Evolutionary conservation across 2,329 filamentous ascomycete genomes (phyloP).

Genomic region (Seiridium unicorne): DNA sequence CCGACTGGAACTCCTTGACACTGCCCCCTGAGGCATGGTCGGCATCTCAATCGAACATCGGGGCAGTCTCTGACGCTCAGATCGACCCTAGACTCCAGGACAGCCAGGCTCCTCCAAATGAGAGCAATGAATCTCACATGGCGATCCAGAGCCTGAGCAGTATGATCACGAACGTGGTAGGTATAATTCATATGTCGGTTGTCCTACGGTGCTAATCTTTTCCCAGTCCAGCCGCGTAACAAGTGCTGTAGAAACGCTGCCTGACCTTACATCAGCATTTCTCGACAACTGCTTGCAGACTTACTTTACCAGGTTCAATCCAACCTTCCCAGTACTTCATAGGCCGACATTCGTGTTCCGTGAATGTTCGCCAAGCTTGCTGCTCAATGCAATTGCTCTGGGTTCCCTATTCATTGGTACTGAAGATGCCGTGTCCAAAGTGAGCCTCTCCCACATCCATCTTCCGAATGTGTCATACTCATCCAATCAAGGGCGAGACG

Average conservation of each 20-base stretch:
- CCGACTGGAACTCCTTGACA: constrained; percentile 6
- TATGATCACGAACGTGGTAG: constrained; percentile 7
- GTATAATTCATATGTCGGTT: neutral
- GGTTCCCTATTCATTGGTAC: constrained; percentile 8
- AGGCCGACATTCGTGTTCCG: constrained; percentile 4
- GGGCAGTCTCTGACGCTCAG: neutral
- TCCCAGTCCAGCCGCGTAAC: constrained; percentile 2
- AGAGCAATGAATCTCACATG: neutral
- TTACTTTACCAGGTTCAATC: constrained; percentile 3
- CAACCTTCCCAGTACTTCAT: constrained; percentile 1
- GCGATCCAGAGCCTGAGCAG: constrained; percentile 5
- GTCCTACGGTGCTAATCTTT: too few relatives aligned
- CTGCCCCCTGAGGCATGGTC: constrained; percentile 1
- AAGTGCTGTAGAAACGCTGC: constrained; percentile 4
- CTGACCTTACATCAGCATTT: constrained; percentile 2
- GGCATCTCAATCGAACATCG: neutral
- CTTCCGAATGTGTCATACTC: neutral
- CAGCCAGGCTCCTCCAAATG: neutral
- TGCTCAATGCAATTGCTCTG: constrained; percentile 7
- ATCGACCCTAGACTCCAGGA: constrained; percentile 5
- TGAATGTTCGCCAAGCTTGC: constrained; percentile 3
- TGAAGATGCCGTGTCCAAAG: constrained; percentile 5
- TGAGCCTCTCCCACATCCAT: neutral
- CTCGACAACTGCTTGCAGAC: constrained; percentile 5
- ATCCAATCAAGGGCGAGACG: neutral